Percentiles rank a stretch among this genome's conserved stretches.
Conservation (phyloP, 2,329 filamentous ascomycete species). For the Microascus cirrosus region DNA sequence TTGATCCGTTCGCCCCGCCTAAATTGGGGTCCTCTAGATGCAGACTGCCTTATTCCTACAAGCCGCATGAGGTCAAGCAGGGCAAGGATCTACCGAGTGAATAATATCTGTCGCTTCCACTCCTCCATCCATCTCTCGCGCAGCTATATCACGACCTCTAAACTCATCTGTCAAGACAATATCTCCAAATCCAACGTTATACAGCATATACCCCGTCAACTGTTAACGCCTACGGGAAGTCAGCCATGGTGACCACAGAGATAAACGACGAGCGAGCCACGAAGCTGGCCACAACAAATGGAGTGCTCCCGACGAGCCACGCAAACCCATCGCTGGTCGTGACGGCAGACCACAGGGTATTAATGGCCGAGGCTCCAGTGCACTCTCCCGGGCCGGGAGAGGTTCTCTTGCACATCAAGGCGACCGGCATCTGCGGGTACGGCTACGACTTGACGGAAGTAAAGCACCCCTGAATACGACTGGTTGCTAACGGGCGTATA, state of each 20-base stretch:
- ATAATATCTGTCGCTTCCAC: too few species aligned
- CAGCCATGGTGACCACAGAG: background rate
- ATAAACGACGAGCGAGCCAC: background rate
- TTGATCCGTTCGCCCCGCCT: too few species aligned
- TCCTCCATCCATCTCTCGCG: too few species aligned
- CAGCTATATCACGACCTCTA: too few species aligned
- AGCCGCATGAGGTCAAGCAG: too few species aligned
- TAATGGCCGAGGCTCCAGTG: conserved; percentile 44
- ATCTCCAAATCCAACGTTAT: too few species aligned
- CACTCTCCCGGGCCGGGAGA: conserved; percentile 40
- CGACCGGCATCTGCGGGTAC: conserved; percentile 53
- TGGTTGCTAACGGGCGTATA: conserved; percentile 12
- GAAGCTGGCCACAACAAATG: background rate
- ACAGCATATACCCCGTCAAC: too few species aligned
- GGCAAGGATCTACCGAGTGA: too few species aligned
- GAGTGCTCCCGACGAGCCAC: background rate
- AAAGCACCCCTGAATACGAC: background rate
- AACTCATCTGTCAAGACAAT: too few species aligned
- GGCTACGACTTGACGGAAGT: conserved; percentile 2
- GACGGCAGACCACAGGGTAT: conserved; percentile 48
- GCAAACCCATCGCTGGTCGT: conserved; percentile 45
- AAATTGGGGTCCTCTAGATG: too few species aligned
- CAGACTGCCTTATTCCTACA: too few species aligned
- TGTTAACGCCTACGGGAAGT: too few species aligned
- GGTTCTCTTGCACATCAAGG: conserved; percentile 49